A percentile compares a stretch with the other conserved stretches of the same genome.
Evolutionary conservation across 2,329 filamentous ascomycete species (phyloP).

Genomic region (Botryosphaeria agaves): DNA sequence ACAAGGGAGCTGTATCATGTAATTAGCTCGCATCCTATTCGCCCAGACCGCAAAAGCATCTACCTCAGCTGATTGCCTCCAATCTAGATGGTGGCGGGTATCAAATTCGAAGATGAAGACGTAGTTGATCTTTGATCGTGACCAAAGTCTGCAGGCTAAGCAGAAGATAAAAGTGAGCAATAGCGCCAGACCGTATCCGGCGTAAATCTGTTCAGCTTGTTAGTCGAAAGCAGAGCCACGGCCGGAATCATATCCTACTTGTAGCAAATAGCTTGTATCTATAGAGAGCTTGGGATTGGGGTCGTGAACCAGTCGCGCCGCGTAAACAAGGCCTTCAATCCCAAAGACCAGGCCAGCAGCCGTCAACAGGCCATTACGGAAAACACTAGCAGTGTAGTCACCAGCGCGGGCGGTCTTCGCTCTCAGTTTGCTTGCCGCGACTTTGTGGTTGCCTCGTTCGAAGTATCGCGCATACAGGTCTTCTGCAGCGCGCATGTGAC

Average conservation of each 20-base stretch:
- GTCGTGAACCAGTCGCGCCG: conserved; percentile 12
- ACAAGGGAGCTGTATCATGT: conserved; percentile 50
- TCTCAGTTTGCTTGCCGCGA: conserved; percentile 74
- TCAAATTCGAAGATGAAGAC: conserved; percentile 96
- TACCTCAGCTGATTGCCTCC: conserved; percentile 67
- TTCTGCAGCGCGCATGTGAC: conserved; percentile 64
- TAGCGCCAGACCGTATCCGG: conserved; percentile 73
- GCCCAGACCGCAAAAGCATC: no score
- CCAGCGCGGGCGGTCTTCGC: conserved; percentile 44
- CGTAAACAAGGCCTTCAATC: conserved; percentile 25
- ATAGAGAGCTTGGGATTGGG: conserved; percentile 9
- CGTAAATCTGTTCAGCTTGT: conserved; percentile 51
- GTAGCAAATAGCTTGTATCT: conserved; percentile 40
- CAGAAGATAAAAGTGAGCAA: conserved; percentile 73
- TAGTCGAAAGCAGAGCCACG: background rate
- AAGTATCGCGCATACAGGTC: conserved; percentile 92
- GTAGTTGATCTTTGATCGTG: conserved; percentile 77
- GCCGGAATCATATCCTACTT: no score
- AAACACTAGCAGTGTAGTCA: conserved; percentile 41
- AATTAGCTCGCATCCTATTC: conserved; percentile 7
- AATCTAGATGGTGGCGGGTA: conserved; percentile 68
- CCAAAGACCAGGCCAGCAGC: conserved; percentile 25
- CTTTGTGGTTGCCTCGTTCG: conserved; percentile 80
- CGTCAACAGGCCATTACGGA: conserved; percentile 35
- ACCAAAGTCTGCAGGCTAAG: conserved; percentile 71